Percentiles rank a stretch among this genome's conserved stretches.
Conservation (phyloP, 306 rosid genomes). For the Mimosa bimucronata region DNA sequence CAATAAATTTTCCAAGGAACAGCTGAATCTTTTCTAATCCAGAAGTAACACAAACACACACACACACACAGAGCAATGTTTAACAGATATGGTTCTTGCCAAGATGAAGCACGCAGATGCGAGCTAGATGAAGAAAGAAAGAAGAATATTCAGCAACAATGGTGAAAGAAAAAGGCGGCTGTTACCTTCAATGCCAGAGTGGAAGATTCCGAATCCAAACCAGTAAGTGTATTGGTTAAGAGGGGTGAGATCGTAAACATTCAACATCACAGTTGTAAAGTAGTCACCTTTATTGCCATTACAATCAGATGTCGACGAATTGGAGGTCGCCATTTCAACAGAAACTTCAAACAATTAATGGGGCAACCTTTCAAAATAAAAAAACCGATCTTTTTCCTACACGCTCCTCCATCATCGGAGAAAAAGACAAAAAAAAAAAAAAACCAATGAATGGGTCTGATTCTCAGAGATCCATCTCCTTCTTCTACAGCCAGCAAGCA, state of each 20-base stretch:
- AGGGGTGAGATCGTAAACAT: conserved; percentile 95
- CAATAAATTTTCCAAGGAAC: neutral
- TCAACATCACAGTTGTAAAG: conserved; percentile 58
- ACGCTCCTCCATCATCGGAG: conserved; percentile 20
- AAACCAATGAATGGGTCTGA: neutral
- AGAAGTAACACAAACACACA: too few species aligned
- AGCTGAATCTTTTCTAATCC: neutral
- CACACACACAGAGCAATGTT: too few species aligned
- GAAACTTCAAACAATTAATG: neutral
- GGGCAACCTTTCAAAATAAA: conserved; percentile 12
- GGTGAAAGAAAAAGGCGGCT: neutral
- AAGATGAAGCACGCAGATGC: neutral
- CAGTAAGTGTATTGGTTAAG: conserved; percentile 74
- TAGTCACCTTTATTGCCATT: conserved; percentile 27
- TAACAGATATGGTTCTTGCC: neutral
- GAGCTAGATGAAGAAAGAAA: neutral
- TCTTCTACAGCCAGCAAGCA: conserved; percentile 14
- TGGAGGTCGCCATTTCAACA: conserved; percentile 63
- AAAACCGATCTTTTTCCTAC: conserved; percentile 14
- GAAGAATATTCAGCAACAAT: neutral
- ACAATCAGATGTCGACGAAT: conserved; percentile 39
- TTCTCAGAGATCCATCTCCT: conserved; percentile 49
- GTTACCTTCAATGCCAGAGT: conserved; percentile 93
- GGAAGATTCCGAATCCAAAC: conserved; percentile 92
- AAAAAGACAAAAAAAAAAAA: neutral